Evolutionary conservation across 441 rosid genomes (phyloP).

Genomic region (Syzygium malaccense): DNA sequence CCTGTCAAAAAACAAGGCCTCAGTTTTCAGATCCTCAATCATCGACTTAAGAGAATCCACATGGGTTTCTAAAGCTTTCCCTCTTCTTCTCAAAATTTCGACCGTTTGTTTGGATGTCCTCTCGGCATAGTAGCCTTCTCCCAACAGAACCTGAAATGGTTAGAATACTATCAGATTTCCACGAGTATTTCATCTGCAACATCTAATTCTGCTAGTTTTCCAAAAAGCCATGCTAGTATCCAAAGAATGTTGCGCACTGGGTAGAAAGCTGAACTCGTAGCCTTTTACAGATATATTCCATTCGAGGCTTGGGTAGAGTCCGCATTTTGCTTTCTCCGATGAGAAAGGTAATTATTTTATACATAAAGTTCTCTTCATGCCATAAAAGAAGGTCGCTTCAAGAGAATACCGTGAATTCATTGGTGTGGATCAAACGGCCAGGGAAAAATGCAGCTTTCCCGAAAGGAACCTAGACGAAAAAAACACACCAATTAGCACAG

Average conservation of each 20-base stretch:
- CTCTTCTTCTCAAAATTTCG: slow-evolving; percentile 77
- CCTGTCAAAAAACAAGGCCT: slow-evolving; percentile 66
- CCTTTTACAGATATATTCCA: not conserved
- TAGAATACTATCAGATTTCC: not conserved
- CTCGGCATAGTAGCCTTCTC: slow-evolving; percentile 71
- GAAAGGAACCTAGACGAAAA: slow-evolving; percentile 51
- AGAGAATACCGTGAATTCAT: slow-evolving; percentile 60
- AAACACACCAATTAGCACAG: not conserved
- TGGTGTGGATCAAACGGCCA: slow-evolving; percentile 77
- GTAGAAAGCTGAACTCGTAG: not conserved
- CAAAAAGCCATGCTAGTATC: not conserved
- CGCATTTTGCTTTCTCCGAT: not conserved
- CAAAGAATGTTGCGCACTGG: not conserved
- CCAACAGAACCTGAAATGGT: slow-evolving; percentile 54
- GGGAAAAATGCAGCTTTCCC: slow-evolving; percentile 87
- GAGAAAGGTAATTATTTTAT: not conserved
- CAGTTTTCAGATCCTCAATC: slow-evolving; percentile 64
- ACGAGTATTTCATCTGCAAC: not conserved
- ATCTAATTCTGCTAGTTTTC: not conserved
- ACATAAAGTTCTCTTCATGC: not conserved
- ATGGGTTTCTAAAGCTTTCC: slow-evolving; percentile 53
- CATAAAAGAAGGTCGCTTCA: not conserved
- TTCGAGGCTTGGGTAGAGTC: not conserved
- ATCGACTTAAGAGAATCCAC: slow-evolving; percentile 51
- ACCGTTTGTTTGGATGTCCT: slow-evolving; percentile 76